Evolutionary conservation across 176 grass and related monocot species (phyloP).

Genomic region (Oryza officinalis): DNA sequence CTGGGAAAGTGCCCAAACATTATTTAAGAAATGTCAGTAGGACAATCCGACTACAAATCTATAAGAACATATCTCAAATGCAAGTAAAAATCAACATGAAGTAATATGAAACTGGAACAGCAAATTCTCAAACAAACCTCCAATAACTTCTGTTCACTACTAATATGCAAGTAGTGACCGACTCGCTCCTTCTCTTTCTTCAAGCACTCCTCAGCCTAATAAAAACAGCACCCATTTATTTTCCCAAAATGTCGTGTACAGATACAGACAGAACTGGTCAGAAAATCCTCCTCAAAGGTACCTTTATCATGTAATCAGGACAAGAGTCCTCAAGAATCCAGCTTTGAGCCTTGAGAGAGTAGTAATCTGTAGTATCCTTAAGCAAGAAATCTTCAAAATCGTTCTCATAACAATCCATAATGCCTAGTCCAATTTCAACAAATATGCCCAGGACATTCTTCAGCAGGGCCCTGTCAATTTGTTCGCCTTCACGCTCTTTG

Average conservation of each 20-base stretch:
- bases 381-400: constrained; percentile 94
- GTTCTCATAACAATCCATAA: constrained; percentile 80
- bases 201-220: constrained; percentile 91
- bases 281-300: constrained; percentile 33
- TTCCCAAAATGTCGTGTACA: background rate
- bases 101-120: background rate
- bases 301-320: constrained; percentile 97
- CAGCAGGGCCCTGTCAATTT: constrained; percentile 86
- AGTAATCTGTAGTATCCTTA: constrained; percentile 83
- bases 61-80: background rate
- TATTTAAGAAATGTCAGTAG: background rate
- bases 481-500: constrained; percentile 91
- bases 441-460: constrained; percentile 98
- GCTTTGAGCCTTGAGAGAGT: constrained; percentile 87
- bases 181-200: constrained; percentile 91
- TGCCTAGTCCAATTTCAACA: constrained; percentile 87
- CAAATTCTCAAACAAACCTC: constrained; percentile 57
- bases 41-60: background rate
- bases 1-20: background rate
- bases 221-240: constrained; percentile 35
- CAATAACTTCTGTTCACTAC: constrained; percentile 86
- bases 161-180: constrained; percentile 92
- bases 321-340: constrained; percentile 98
- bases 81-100: background rate
- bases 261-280: background rate